Evolutionary conservation across 2,329 filamentous ascomycete genomes (phyloP), one percentile per base, ranked within the genome.

Genomic region (Cercospora janseana): DNA sequence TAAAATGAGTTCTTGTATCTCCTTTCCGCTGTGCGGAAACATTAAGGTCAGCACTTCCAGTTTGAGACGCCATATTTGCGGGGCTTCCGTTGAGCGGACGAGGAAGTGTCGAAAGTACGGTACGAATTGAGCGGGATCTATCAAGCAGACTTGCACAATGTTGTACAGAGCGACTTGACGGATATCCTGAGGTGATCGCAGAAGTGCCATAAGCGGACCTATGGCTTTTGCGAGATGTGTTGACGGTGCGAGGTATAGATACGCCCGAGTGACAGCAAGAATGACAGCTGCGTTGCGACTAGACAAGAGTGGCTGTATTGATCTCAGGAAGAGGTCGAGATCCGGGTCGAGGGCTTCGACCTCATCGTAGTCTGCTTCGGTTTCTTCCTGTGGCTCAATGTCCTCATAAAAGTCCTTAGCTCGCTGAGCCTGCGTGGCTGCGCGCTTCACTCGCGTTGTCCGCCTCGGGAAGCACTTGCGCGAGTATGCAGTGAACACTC

Each of bases 231-330:
- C 79, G 21, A 94, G 78, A 65, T 95, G 88, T 32, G 87, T 82
- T 0, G 82, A 72, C 0, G 88, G 92, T 10, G 89, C 91, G 6
- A 98, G 78, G 61, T 92, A 88, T 27, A 88, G 79, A 66, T 93
- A 97, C 62, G 86, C 88, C 48, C 90, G 81, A 10, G 87, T 83
- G 5, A 96, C 89, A 0, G 91, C 88, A 32, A 95, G 81, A 13
- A 97, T 87, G 15, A 98, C 92, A 15, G 88, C 92, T 0, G 93
- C 87, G 64, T 96, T 98, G 46, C 93, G 86, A 58, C 89, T 96
- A 58, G 94, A 89, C 4, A 98, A 77, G 15, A 98, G 78, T n/a
- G 89, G 83, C 54, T 81, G 86, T 65, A 92, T 90, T 20, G 82
- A 80, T 58, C 86, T 87, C 13, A 98, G 74, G 8, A 97, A 78